Evolutionary conservation across 2,329 filamentous ascomycete species (phyloP).

Genomic region (Colletotrichum echinochloae): DNA sequence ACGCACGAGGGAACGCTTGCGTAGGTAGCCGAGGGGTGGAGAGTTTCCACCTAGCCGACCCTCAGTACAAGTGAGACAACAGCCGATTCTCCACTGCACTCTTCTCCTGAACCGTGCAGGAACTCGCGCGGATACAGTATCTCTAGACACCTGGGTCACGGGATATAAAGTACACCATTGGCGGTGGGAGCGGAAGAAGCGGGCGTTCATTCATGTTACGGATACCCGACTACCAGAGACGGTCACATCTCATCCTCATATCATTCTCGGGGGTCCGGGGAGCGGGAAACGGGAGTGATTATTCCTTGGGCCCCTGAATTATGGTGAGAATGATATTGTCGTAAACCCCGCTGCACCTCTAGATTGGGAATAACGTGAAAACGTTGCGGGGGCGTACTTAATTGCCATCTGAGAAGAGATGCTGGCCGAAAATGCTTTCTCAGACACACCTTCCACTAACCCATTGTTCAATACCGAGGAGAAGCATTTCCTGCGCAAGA

Average conservation of each 20-base stretch:
- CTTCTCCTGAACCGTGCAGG: neutral
- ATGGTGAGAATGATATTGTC: neutral
- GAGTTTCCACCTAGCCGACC: neutral
- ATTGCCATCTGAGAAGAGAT: neutral
- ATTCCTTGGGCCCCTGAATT: neutral
- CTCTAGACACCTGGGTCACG: neutral
- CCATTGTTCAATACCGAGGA: too few relatives aligned
- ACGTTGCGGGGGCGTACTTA: neutral
- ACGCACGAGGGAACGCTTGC: too few relatives aligned
- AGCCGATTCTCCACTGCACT: neutral
- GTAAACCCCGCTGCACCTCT: too few relatives aligned
- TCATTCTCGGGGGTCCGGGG: too few relatives aligned
- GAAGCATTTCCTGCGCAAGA: neutral
- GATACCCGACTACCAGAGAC: neutral
- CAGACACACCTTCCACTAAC: neutral
- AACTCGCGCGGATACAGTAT: neutral
- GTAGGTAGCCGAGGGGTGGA: too few relatives aligned
- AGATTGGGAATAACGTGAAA: neutral
- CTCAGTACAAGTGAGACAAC: neutral
- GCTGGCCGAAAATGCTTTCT: neutral
- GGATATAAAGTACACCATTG: neutral
- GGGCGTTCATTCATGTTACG: neutral
- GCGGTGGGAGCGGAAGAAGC: neutral
- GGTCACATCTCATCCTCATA: neutral
- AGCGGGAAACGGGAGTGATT: neutral